These are phyloP conservation scores for Aspergillus novoparasiticus DNA, from an alignment of 2,329 filamentous ascomycete genomes.

Conservation along the genomic window DNA sequence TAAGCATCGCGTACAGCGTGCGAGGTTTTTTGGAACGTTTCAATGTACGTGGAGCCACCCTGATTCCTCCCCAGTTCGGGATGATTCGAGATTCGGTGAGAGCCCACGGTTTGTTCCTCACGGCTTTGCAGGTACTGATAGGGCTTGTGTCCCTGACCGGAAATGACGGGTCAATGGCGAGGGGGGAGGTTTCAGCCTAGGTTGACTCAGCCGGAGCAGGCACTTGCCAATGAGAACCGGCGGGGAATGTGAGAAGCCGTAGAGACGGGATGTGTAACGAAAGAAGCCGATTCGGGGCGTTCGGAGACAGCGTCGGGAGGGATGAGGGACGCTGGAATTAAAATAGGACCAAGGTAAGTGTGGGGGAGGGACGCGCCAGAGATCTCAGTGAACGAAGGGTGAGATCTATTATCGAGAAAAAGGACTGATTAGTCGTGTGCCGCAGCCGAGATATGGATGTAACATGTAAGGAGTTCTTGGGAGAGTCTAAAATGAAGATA, in stretches of 20 bases:
- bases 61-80: slow-evolving; percentile 11
- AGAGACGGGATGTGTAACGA: slow-evolving; percentile 12
- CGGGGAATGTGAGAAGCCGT: slow-evolving; percentile 18
- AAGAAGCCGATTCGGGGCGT: slow-evolving; percentile 10
- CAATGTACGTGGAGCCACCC: slow-evolving; percentile 19
- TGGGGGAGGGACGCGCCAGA: slow-evolving; percentile 3
- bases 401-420: slow-evolving; percentile 15
- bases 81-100: slow-evolving; percentile 6
- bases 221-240: slow-evolving; percentile 5
- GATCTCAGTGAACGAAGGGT: slow-evolving; percentile 16
- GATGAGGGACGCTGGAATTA: slow-evolving; percentile 5
- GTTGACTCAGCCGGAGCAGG: background rate
- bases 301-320: background rate
- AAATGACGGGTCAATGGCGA: background rate
- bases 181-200: background rate
- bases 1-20: slow-evolving; percentile 41
- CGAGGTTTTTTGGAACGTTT: slow-evolving; percentile 22
- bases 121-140: background rate
- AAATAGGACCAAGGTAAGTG: slow-evolving; percentile 1
- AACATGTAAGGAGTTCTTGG: slow-evolving; percentile 1
- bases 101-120: background rate
- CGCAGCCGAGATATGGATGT: slow-evolving; percentile 7
- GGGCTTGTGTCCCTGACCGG: background rate
- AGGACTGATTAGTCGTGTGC: slow-evolving; percentile 19
- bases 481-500: background rate